A percentile compares a stretch with the other conserved stretches of the same genome.
phyloP scores from a whole-genome alignment of 202 grass and related monocot species.

The Sporobolus alterniflorus region DNA sequence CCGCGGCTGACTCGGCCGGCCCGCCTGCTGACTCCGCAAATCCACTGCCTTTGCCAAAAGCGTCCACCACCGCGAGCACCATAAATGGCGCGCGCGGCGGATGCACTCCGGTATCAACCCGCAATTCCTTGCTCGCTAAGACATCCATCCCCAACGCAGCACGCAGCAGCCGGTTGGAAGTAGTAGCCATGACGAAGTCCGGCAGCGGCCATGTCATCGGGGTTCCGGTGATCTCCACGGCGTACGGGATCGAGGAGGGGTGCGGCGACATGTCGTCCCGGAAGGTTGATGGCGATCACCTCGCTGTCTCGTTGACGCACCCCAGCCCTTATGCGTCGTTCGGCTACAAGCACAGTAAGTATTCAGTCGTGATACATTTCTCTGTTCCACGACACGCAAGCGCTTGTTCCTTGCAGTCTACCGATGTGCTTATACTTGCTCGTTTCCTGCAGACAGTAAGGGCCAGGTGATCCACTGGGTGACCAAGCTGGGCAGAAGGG shows the following conservation, averaged over 20 bases:
- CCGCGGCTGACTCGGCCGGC: conserved; percentile 52
- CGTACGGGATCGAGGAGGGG: conserved; percentile 48
- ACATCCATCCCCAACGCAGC: not conserved
- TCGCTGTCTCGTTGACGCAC: conserved; percentile 48
- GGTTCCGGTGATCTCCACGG: conserved; percentile 52
- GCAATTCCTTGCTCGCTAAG: conserved; percentile 52
- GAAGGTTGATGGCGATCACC: conserved; percentile 46
- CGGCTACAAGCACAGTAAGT: conserved; percentile 59
- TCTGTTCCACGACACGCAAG: no score
- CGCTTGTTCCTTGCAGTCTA: no score
- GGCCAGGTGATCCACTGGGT: conserved; percentile 61
- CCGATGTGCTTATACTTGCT: not conserved
- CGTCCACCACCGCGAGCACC: conserved; percentile 4
- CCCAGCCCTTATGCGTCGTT: conserved; percentile 60
- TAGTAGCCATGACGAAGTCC: conserved; percentile 54
- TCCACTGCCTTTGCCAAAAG: conserved; percentile 42
- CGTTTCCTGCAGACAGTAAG: conserved; percentile 43
- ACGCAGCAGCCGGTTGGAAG: not conserved
- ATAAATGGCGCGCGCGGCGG: conserved; percentile 31
- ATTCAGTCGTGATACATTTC: not conserved
- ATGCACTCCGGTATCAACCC: conserved; percentile 46
- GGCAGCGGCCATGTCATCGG: conserved; percentile 53
- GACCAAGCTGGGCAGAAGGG: conserved; percentile 56
- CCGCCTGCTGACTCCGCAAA: conserved; percentile 51
- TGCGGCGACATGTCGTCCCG: conserved; percentile 15